Conservation (phyloP, 2,329 filamentous ascomycete species). For the Phaeoacremonium minimum region DNA sequence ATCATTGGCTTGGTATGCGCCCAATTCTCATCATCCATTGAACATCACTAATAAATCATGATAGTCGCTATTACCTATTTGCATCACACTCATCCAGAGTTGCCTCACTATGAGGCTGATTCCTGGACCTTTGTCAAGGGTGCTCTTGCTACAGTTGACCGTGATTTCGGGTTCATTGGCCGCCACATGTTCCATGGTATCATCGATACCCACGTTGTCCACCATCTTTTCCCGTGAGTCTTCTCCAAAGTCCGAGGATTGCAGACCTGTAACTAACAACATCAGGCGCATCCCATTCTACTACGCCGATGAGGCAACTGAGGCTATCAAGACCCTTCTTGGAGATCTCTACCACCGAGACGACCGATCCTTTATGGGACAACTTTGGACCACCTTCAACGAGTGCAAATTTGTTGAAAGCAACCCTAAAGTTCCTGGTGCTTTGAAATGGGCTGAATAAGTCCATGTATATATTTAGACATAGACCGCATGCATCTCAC, state of each 20-base stretch:
- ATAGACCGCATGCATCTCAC: too few species aligned
- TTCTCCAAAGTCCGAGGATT: background rate
- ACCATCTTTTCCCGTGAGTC: slow-evolving; percentile 54
- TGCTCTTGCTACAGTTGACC: slow-evolving; percentile 59
- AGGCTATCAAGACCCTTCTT: slow-evolving; percentile 51
- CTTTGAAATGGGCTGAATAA: too few species aligned
- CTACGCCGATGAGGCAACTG: slow-evolving; percentile 54
- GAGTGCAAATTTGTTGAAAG: too few species aligned
- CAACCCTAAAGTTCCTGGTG: too few species aligned
- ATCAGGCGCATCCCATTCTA: slow-evolving; percentile 54
- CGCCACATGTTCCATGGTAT: slow-evolving; percentile 64
- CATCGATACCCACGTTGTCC: slow-evolving; percentile 60
- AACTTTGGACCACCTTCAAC: too few species aligned
- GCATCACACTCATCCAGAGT: slow-evolving; percentile 62
- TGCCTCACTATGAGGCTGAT: slow-evolving; percentile 55
- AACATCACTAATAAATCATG: background rate
- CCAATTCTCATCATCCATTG: too few species aligned
- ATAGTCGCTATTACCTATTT: slow-evolving; percentile 70
- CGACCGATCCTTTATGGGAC: too few species aligned
- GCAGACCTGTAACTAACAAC: slow-evolving; percentile 3
- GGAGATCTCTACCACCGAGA: slow-evolving; percentile 50
- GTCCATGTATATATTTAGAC: too few species aligned
- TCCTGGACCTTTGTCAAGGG: slow-evolving; percentile 61
- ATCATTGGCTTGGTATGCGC: slow-evolving; percentile 61
- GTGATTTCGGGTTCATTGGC: slow-evolving; percentile 61